Base-by-base conservation (phyloP, 2,329 filamentous ascomycete species). In the Penicillium aurantiogriseum region DNA sequence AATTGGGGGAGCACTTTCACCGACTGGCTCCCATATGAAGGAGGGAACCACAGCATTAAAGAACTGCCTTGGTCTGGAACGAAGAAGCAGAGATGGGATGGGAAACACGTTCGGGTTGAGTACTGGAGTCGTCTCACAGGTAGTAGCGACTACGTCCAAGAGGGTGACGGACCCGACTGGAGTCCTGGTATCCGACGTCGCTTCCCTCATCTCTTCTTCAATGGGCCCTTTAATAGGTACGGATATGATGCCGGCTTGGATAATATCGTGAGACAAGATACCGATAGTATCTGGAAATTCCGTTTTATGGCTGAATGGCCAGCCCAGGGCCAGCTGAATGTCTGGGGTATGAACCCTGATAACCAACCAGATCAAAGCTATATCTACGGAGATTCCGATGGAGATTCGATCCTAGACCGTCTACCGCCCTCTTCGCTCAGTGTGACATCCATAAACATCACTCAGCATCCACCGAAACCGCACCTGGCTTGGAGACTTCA, bases 331-430 rank as follows among this genome's bases (percentile, higher is more conserved):
- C 85, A 88, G 65, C 73, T 88, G 57, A 88, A 88, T 62, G 78
- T 86, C 5, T 88, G 86, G 86, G 86, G 86, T 51, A 84, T 88
- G 68, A 85, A 88, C 64, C 80, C 81, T 0, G 81, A 87, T 69
- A 84, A 85, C 21, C 74, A 82, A 63, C 85, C 86, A 0, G 86
- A 88, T 69, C 78, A 84, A 58, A 81, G 80, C 8, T 80, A 77
- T 54, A 80, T 86, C 2, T 83, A 80, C 59, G 86, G 86, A 23
- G 86, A 88, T 67, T 79, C 86, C 15, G 83, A 88, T 64, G 76
- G 76, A 27, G 85, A 88, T 67, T 78, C 77, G 3, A 76, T 88
- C 6, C 73, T 88, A 21, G 86, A 88, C 67, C 83, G 84, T 39
- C 77, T 88, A 35, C 82, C 85, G 1, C 85, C 85, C 5, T 83